Evolutionary conservation across 805 yeast species (phyloP).

Genomic region (Candida dajiaensis): DNA sequence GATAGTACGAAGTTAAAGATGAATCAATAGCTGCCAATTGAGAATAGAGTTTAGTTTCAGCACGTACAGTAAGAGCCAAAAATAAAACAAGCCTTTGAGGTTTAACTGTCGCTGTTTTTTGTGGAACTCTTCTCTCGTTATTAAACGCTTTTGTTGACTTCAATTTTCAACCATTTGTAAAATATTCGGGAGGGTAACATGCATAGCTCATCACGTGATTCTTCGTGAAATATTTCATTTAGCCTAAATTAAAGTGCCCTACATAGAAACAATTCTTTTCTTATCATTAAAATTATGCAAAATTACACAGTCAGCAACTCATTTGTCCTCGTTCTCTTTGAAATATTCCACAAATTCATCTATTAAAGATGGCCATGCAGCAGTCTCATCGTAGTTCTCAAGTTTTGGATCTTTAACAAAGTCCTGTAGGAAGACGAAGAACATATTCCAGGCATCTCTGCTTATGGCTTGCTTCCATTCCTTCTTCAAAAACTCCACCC

Average conservation of each 20-base stretch:
- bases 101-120: neutral
- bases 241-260: neutral
- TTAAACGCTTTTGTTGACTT: neutral
- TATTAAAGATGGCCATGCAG: slow-evolving; percentile 88
- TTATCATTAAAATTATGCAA: neutral
- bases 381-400: slow-evolving; percentile 62
- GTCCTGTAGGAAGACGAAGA: slow-evolving; percentile 54
- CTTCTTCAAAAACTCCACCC: slow-evolving; percentile 50
- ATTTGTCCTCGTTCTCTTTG: slow-evolving; percentile 10
- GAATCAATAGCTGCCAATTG: too few species aligned
- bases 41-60: neutral
- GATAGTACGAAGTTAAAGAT: neutral
- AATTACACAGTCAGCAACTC: neutral
- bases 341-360: slow-evolving; percentile 74
- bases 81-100: neutral
- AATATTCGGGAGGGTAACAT: neutral
- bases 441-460: slow-evolving; percentile 84
- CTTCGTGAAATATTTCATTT: neutral
- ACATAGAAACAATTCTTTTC: too few species aligned
- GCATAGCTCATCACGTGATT: neutral
- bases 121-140: neutral
- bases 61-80: neutral
- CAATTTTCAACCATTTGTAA: too few species aligned
- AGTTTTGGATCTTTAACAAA: slow-evolving; percentile 48
- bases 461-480: slow-evolving; percentile 46